A percentile compares a stretch with the other conserved stretches of the same genome.
These are phyloP conservation scores for Psophocarpus tetragonolobus DNA, from an alignment of 306 rosid genomes.

Conservation along the genomic window DNA sequence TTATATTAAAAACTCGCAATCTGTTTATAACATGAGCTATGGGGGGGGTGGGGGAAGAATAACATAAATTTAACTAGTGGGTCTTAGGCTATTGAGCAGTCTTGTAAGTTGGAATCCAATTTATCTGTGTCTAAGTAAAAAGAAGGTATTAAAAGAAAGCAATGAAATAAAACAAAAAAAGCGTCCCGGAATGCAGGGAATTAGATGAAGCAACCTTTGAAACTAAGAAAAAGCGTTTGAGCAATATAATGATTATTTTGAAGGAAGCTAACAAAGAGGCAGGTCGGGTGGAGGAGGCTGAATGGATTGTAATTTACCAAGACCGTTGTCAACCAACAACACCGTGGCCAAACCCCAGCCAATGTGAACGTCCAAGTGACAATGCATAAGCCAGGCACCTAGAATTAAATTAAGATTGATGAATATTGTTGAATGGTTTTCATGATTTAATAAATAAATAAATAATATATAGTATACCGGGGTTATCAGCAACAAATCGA, in stretches of 20 bases:
- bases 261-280: conserved; percentile 61
- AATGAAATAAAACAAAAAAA: conserved; percentile 17
- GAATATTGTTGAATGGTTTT: too few species aligned
- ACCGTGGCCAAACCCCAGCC: conserved; percentile 95
- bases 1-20: conserved; percentile 9
- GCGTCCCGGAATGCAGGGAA: conserved; percentile 61
- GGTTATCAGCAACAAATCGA: conserved; percentile 91
- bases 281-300: conserved; percentile 76
- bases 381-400: conserved; percentile 96
- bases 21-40: conserved; percentile 1
- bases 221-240: conserved; percentile 41
- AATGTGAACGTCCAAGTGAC: conserved; percentile 96
- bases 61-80: conserved; percentile 29
- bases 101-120: conserved; percentile 36
- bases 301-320: conserved; percentile 66
- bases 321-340: conserved; percentile 77
- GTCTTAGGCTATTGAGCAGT: conserved; percentile 29
- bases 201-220: conserved; percentile 28
- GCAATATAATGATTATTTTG: background rate
- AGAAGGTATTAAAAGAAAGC: conserved; percentile 20
- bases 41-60: background rate
- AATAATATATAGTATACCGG: conserved; percentile 55
- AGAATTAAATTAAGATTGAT: too few species aligned
- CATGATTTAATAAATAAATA: background rate
- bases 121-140: conserved; percentile 25